These are phyloP conservation scores for Effrenium voratum DNA, from an alignment of 73 alveolate species.

Conservation along the genomic window DNA sequence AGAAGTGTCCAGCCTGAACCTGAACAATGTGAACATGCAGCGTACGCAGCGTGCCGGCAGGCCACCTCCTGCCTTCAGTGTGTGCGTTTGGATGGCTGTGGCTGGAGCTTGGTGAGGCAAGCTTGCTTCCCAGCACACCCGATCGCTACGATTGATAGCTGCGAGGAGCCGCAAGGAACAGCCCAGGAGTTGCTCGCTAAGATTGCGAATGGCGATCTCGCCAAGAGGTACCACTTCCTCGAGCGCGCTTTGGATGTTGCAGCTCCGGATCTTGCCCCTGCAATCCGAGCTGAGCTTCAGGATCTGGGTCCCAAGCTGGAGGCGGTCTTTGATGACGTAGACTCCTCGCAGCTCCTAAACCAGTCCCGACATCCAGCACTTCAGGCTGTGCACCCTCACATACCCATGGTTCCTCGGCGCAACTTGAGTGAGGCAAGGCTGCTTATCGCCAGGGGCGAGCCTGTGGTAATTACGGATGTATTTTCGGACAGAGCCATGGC, in stretches of 20 bases:
- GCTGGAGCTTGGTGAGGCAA: conserved; percentile 5
- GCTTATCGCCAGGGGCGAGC: not conserved
- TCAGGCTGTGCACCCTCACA: not conserved
- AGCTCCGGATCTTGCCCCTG: conserved; percentile 15
- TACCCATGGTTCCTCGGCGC: not conserved
- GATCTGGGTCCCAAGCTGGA: not conserved
- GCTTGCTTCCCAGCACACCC: conserved; percentile 8
- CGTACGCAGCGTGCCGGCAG: not conserved
- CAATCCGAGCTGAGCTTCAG: not conserved
- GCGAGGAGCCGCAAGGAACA: too few relatives aligned
- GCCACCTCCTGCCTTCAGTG: not conserved
- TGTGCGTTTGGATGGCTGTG: not conserved
- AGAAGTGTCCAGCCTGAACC: too few relatives aligned
- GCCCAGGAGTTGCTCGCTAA: too few relatives aligned
- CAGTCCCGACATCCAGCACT: not conserved
- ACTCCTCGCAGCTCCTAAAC: not conserved
- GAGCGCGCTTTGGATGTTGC: too few relatives aligned
- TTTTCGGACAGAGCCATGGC: not conserved
- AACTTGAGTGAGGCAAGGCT: not conserved
- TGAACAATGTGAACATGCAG: too few relatives aligned
- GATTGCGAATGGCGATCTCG: too few relatives aligned
- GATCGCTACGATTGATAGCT: too few relatives aligned
- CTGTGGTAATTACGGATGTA: conserved; percentile 39
- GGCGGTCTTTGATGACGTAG: conserved; percentile 39
- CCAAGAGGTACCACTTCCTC: too few relatives aligned